Percentiles rank a stretch among this genome's conserved stretches.
Conservation (phyloP, 805 yeast species). For the Blastobotrys terrestris region DNA sequence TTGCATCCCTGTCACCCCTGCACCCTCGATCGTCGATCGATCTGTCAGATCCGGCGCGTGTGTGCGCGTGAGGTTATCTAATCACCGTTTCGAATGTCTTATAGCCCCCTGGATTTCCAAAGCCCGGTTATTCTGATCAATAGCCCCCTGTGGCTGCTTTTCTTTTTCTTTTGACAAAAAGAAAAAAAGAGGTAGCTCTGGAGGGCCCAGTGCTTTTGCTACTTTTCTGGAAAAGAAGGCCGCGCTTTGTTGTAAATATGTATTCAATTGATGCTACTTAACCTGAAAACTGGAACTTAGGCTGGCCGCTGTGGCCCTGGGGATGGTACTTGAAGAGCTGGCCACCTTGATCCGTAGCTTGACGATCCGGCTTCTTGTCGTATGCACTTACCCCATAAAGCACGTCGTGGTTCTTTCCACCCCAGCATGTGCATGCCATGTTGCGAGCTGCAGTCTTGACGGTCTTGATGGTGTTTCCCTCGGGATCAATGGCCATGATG, state of each 20-base stretch:
- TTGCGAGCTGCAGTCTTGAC: constrained; percentile 21
- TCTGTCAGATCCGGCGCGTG: constrained; percentile 15
- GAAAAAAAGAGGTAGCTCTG: no score
- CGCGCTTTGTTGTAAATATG: no score
- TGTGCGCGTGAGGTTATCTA: constrained; percentile 16
- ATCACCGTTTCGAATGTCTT: not conserved
- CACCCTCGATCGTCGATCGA: not conserved
- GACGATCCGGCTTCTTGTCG: constrained; percentile 10
- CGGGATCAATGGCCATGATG: constrained; percentile 22
- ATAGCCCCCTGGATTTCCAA: constrained; percentile 6
- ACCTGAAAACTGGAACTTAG: constrained; percentile 28
- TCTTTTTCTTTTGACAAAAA: no score
- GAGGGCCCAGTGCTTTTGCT: no score
- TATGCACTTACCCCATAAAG: constrained; percentile 27
- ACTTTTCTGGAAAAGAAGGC: not conserved
- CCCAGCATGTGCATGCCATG: constrained; percentile 34
- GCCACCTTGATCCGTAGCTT: constrained; percentile 27
- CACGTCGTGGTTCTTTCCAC: constrained; percentile 27
- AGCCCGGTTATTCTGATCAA: no score
- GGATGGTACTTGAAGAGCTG: constrained; percentile 28
- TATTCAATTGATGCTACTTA: no score
- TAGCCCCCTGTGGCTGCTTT: no score
- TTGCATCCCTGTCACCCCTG: no score
- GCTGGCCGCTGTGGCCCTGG: constrained; percentile 22
- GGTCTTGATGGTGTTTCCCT: constrained; percentile 25